Conservation (phyloP, 2,329 filamentous ascomycete genomes). For the Lomentospora prolificans region DNA sequence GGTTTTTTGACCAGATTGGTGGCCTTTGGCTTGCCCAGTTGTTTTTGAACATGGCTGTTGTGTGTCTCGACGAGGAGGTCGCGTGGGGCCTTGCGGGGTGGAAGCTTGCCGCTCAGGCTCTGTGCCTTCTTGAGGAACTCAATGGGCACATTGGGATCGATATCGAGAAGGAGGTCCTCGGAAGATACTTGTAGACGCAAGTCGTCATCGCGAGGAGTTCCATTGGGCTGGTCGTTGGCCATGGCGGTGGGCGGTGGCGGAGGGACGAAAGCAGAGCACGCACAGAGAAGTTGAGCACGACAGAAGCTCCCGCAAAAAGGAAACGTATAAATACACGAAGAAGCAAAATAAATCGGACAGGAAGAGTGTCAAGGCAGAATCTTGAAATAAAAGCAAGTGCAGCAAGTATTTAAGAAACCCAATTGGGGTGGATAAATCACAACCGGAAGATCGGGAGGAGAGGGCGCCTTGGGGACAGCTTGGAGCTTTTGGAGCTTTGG, state of each 20-base stretch:
- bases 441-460: neutral
- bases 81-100: slow-evolving; percentile 8
- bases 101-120: slow-evolving; percentile 14
- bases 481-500: neutral
- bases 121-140: slow-evolving; percentile 15
- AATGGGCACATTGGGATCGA: slow-evolving; percentile 15
- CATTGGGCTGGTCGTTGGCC: slow-evolving; percentile 5
- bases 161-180: slow-evolving; percentile 14
- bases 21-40: slow-evolving; percentile 8
- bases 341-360: neutral
- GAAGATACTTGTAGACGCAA: slow-evolving; percentile 13
- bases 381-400: neutral
- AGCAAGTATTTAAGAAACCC: neutral
- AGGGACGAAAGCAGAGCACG: neutral
- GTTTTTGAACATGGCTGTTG: slow-evolving; percentile 13
- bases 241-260: neutral
- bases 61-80: slow-evolving; percentile 13
- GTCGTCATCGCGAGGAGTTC: slow-evolving; percentile 8
- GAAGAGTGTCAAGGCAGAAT: neutral
- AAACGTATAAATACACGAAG: too few relatives aligned
- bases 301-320: too few relatives aligned
- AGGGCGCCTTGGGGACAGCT: neutral
- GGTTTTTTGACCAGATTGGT: slow-evolving; percentile 17
- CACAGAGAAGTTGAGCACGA: neutral
- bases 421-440: neutral